These are phyloP conservation scores for Fonsecaea pugnacius DNA, from an alignment of 2,329 filamentous ascomycete species.

Conservation along the genomic window DNA sequence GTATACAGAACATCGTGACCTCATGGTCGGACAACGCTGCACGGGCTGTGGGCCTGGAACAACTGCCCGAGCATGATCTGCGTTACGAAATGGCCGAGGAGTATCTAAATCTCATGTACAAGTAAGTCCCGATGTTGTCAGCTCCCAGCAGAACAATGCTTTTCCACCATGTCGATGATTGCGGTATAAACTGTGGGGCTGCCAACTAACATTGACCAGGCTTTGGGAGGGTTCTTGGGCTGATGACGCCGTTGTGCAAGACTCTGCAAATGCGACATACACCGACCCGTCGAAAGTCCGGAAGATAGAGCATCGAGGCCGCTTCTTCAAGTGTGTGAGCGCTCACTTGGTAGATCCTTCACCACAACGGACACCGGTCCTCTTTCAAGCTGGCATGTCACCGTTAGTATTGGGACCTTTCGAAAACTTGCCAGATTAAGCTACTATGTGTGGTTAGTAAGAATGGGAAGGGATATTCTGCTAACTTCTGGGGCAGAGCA, in stretches of 20 bases:
- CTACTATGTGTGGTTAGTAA: no score
- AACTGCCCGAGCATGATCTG: constrained; percentile 66
- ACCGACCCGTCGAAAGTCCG: constrained; percentile 62
- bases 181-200: no score
- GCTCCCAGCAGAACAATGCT: no score
- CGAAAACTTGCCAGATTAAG: no score
- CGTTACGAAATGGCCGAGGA: constrained; percentile 67
- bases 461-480: no score
- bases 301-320: constrained; percentile 63
- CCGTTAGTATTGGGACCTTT: constrained; percentile 39
- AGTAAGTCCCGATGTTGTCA: no score
- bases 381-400: constrained; percentile 65
- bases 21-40: constrained; percentile 65
- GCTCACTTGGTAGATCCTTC: constrained; percentile 48
- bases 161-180: no score
- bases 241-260: constrained; percentile 59
- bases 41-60: constrained; percentile 62
- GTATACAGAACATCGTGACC: constrained; percentile 62
- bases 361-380: constrained; percentile 60
- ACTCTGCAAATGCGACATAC: constrained; percentile 60
- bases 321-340: constrained; percentile 45
- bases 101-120: constrained; percentile 46
- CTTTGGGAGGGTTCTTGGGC: constrained; percentile 62
- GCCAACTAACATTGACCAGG: constrained; percentile 40
- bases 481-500: constrained; percentile 38